These are phyloP conservation scores for Talaromyces sp. DNA, from an alignment of 2,329 filamentous ascomycete genomes.

Conservation along the genomic window DNA sequence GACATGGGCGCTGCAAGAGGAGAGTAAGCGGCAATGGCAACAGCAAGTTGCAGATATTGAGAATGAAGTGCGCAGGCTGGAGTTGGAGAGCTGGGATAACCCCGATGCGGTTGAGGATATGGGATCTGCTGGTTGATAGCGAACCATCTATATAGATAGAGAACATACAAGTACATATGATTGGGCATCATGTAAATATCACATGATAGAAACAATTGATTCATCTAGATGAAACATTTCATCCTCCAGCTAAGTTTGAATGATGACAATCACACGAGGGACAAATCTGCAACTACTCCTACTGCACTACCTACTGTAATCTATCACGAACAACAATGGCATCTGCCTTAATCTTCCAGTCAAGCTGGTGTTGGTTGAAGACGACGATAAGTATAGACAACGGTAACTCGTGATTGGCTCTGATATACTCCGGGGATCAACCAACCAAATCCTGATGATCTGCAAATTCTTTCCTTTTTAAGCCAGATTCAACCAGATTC, in stretches of 20 bases:
- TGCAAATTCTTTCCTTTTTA: background rate
- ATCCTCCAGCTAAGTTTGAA: background rate
- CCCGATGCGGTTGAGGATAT: slow-evolving; percentile 66
- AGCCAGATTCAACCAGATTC: background rate
- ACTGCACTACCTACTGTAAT: background rate
- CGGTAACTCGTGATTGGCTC: background rate
- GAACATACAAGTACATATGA: background rate
- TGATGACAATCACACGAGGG: background rate
- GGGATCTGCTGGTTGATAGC: slow-evolving; percentile 36
- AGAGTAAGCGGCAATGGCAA: slow-evolving; percentile 50
- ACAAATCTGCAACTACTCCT: background rate
- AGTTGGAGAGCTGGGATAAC: slow-evolving; percentile 69
- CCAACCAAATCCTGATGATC: background rate
- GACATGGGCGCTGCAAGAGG: slow-evolving; percentile 59
- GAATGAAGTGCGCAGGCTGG: slow-evolving; percentile 56
- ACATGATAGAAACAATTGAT: background rate
- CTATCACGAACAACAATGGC: background rate
- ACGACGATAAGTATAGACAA: too few species aligned
- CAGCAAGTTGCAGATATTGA: slow-evolving; percentile 54
- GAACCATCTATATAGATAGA: background rate
- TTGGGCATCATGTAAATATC: background rate
- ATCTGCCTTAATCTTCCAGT: background rate
- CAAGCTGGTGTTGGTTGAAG: too few species aligned
- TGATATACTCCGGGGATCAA: background rate
- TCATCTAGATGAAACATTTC: slow-evolving; percentile 1